Conservation (phyloP, 768 basidiomycete species). For the Myochromella boudieri region DNA sequence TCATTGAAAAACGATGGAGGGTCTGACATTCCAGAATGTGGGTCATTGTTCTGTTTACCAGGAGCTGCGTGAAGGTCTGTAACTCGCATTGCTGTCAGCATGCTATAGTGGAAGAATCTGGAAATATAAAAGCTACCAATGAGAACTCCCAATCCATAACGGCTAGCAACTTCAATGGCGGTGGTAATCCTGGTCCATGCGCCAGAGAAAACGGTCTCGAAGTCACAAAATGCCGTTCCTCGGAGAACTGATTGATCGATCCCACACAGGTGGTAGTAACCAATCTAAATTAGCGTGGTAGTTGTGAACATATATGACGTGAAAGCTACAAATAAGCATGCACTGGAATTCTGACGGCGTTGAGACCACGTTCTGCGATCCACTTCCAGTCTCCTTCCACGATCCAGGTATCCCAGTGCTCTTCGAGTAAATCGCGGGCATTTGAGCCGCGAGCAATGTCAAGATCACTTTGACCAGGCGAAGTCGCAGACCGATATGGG, state of each 20-base stretch:
- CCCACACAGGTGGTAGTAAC: constrained; percentile 70
- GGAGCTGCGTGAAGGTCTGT: constrained; percentile 74
- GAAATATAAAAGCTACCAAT: no score
- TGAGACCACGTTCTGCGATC: constrained; percentile 56
- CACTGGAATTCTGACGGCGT: constrained; percentile 58
- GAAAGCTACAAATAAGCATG: constrained; percentile 45
- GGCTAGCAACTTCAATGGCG: constrained; percentile 59
- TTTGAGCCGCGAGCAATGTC: constrained; percentile 66
- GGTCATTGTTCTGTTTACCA: constrained; percentile 71
- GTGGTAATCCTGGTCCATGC: constrained; percentile 66
- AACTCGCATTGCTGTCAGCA: not conserved
- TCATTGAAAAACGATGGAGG: constrained; percentile 49
- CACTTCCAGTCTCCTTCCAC: constrained; percentile 63
- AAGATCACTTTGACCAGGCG: constrained; percentile 64
- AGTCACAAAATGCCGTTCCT: constrained; percentile 64
- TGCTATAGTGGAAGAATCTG: no score
- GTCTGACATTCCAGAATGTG: constrained; percentile 64
- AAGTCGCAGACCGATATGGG: constrained; percentile 53
- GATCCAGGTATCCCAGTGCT: constrained; percentile 78
- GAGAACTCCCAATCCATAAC: constrained; percentile 67
- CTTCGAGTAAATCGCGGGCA: constrained; percentile 46
- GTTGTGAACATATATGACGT: not conserved
- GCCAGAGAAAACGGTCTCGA: constrained; percentile 50
- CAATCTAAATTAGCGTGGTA: constrained; percentile 45
- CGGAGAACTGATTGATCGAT: constrained; percentile 55